Evolutionary conservation across 495 filamentous ascomycete genomes (phyloP).

Genomic region (Xeromyces bisporus): DNA sequence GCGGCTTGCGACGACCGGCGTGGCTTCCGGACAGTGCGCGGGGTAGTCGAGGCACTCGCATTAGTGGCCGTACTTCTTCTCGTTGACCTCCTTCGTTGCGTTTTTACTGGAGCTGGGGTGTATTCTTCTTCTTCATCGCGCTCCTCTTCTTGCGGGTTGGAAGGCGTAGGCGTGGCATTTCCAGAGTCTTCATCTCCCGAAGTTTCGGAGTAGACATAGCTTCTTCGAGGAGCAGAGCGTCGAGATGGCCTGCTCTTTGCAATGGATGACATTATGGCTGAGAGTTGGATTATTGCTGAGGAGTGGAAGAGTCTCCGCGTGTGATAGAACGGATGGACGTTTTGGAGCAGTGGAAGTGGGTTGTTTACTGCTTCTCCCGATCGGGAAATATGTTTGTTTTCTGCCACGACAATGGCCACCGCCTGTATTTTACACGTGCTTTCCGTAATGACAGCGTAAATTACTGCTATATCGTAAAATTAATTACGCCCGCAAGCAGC

Average conservation of each 20-base stretch:
- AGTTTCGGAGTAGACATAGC: constrained; percentile 53
- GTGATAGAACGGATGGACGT: constrained; percentile 3
- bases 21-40: constrained; percentile 16
- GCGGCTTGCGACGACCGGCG: constrained; percentile 17
- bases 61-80: constrained; percentile 43
- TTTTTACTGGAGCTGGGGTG: constrained; percentile 48
- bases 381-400: constrained; percentile 20
- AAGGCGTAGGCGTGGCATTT: constrained; percentile 32
- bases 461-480: constrained; percentile 11
- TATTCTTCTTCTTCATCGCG: constrained; percentile 59
- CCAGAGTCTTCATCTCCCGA: constrained; percentile 50
- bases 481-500: neutral
- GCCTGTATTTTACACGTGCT: constrained; percentile 12
- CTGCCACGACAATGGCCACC: constrained; percentile 25
- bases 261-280: constrained; percentile 34
- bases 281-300: neutral
- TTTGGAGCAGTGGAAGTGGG: constrained; percentile 15
- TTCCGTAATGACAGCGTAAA: constrained; percentile 24
- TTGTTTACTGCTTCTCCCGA: constrained; percentile 30
- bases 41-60: constrained; percentile 26
- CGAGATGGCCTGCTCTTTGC: constrained; percentile 62
- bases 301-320: neutral
- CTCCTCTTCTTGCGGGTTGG: constrained; percentile 30
- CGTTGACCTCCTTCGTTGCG: constrained; percentile 27
- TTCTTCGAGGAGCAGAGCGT: constrained; percentile 51